Base-by-base conservation (phyloP, 192 early-diverging fungal genomes). In the Lunasporangiospora selenospora region DNA sequence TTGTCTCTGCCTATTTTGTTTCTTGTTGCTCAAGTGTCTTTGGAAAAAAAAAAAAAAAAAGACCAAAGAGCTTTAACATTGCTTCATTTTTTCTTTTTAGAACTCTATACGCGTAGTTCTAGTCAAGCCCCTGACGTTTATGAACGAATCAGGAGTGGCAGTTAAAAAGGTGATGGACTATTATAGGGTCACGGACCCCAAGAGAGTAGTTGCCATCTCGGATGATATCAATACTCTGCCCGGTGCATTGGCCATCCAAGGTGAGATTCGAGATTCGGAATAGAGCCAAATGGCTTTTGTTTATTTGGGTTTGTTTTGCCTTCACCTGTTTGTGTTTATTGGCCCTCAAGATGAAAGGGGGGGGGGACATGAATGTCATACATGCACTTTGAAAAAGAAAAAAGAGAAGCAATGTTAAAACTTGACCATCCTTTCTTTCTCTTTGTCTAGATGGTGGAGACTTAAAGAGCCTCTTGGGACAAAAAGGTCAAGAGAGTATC, bases 151-250 rank as follows among this genome's bases (percentile, higher is more conserved):
- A 0, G 87, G 86, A 7, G 23, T 73, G 15, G 71, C 82, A 1
- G 77, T 86, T 6, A 55, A 78, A 37, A 86, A 83, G 46, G 66
- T 86, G n/a, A 58, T 88, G 47, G 38, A 63, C 33, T 46, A 58
- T 53, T 88, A 86, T 61, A 58, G 51, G 5, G 50, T 85, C 12
- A 77, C 53, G 1, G 76, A 86, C 47, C 39, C 67, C 18, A 82
- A 82, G 65, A 81, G 79, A 53, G 18, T 88, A 15, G 79, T 88
- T 34, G 85, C 85, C 15, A 75, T 84, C 6, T 85, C 75, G 13
- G 87, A 87, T 46, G 85, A 88, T 47, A 62, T 86, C 11, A 83
- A 86, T 37, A 83, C 84, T 18, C 58, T 84, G 26, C 85, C 83
- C 2, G 87, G 85, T 11, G 51, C 80, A 3, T 57, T 88, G 26